Percentiles rank a stretch among this genome's conserved stretches.
Evolutionary conservation across 495 filamentous ascomycete species (phyloP).

Genomic region (Penicillium cinerascens): DNA sequence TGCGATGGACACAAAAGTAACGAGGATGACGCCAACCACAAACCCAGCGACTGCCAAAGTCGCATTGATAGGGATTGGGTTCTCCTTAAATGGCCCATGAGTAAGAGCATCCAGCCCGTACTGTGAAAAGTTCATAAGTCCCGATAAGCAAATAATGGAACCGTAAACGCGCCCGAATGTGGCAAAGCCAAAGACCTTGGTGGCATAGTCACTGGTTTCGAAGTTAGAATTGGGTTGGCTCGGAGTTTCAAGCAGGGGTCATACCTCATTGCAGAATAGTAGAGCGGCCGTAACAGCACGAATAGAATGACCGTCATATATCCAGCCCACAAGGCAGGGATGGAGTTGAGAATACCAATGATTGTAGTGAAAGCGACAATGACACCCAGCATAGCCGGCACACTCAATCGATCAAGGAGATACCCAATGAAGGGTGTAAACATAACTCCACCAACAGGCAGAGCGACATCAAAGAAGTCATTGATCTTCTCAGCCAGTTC

Average conservation of each 20-base stretch:
- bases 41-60: slow-evolving; percentile 59
- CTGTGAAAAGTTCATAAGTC: slow-evolving; percentile 82
- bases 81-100: slow-evolving; percentile 63
- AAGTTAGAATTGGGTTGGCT: slow-evolving; percentile 10
- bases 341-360: slow-evolving; percentile 74
- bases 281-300: slow-evolving; percentile 49
- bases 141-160: slow-evolving; percentile 82
- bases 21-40: slow-evolving; percentile 56
- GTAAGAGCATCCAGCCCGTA: slow-evolving; percentile 75
- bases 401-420: slow-evolving; percentile 67
- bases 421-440: slow-evolving; percentile 83
- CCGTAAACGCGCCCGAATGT: slow-evolving; percentile 95
- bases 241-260: slow-evolving; percentile 7
- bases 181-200: slow-evolving; percentile 92
- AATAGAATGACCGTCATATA: slow-evolving; percentile 78
- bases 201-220: slow-evolving; percentile 68
- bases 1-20: slow-evolving; percentile 51
- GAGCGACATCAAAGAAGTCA: slow-evolving; percentile 83
- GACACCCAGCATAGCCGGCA: slow-evolving; percentile 60
- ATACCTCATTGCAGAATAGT: slow-evolving; percentile 53
- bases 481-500: slow-evolving; percentile 67
- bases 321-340: slow-evolving; percentile 68
- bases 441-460: slow-evolving; percentile 79
- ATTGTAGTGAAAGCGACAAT: slow-evolving; percentile 71
- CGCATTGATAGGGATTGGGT: slow-evolving; percentile 79